Conservation (phyloP, 768 basidiomycete genomes). For the Arthromyces matolae region DNA sequence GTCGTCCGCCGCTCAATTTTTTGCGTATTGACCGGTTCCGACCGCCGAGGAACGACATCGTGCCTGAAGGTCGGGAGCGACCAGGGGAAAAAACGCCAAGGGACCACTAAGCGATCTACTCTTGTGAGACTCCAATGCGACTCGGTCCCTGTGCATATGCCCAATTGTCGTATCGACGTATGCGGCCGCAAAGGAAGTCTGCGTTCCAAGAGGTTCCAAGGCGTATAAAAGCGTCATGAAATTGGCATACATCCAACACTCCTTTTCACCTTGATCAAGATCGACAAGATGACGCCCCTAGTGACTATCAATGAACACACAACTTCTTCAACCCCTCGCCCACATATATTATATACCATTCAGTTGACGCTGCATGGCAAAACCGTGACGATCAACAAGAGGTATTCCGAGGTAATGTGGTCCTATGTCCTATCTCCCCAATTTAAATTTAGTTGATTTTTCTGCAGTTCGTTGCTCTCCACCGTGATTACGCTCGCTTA, state of each 20-base stretch:
- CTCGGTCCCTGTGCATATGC: too few species aligned
- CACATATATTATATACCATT: slow-evolving; percentile 45
- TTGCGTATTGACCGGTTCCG: too few species aligned
- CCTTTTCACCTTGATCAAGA: neutral
- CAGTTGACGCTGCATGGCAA: slow-evolving; percentile 29
- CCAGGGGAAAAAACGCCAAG: too few species aligned
- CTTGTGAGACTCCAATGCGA: too few species aligned
- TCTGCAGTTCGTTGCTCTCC: slow-evolving; percentile 35
- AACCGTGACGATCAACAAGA: slow-evolving; percentile 26
- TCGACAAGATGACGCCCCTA: slow-evolving; percentile 19
- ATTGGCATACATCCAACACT: neutral
- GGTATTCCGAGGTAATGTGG: slow-evolving; percentile 51
- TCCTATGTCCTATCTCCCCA: neutral
- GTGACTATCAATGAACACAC: slow-evolving; percentile 40
- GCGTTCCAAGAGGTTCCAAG: neutral
- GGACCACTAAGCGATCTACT: too few species aligned
- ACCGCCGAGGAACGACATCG: too few species aligned
- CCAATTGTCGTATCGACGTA: too few species aligned
- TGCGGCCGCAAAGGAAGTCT: too few species aligned
- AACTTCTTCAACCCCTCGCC: slow-evolving; percentile 43
- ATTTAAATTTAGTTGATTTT: neutral
- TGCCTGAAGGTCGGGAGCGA: too few species aligned
- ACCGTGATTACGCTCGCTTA: too few species aligned
- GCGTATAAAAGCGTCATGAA: slow-evolving; percentile 2
- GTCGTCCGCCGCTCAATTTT: too few species aligned